Conservation (phyloP, 2,329 filamentous ascomycete genomes). For the Lanzia echinophila region DNA sequence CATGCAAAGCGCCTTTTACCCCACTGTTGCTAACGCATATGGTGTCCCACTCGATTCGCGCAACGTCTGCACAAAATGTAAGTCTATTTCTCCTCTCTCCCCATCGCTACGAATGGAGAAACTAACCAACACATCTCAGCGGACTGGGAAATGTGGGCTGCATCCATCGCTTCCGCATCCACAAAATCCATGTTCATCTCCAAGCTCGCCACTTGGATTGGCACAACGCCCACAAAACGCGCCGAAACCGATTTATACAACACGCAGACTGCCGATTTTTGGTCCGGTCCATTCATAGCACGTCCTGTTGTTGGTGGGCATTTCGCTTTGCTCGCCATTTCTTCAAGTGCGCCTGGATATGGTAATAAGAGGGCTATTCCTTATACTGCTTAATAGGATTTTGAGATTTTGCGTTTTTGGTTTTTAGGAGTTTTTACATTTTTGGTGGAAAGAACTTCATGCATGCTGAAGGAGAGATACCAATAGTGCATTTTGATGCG, state of each 20-base stretch:
- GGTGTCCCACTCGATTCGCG: conserved; percentile 77
- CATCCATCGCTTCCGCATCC: conserved; percentile 59
- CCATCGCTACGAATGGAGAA: background rate
- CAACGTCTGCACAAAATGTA: conserved; percentile 71
- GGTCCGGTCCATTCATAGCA: conserved; percentile 29
- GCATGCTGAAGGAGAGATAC: too few relatives aligned
- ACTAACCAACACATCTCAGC: conserved; percentile 7
- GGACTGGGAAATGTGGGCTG: conserved; percentile 82
- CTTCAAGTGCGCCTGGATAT: background rate
- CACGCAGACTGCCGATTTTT: conserved; percentile 60
- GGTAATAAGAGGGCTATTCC: too few relatives aligned
- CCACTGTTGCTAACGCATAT: conserved; percentile 62
- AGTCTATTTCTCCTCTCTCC: background rate
- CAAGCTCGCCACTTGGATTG: conserved; percentile 67
- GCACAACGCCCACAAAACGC: conserved; percentile 62
- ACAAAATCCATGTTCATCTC: conserved; percentile 62
- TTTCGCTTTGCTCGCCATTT: conserved; percentile 64
- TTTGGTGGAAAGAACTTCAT: too few relatives aligned
- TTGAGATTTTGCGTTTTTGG: too few relatives aligned
- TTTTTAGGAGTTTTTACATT: too few relatives aligned
- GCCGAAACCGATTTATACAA: conserved; percentile 75
- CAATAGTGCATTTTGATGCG: too few relatives aligned
- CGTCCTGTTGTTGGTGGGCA: conserved; percentile 74
- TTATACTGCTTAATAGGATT: too few relatives aligned
- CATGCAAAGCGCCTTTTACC: conserved; percentile 73